Evolutionary conservation across 2,329 filamentous ascomycete species (phyloP).

Genomic region (Trichoderma oligosporum): DNA sequence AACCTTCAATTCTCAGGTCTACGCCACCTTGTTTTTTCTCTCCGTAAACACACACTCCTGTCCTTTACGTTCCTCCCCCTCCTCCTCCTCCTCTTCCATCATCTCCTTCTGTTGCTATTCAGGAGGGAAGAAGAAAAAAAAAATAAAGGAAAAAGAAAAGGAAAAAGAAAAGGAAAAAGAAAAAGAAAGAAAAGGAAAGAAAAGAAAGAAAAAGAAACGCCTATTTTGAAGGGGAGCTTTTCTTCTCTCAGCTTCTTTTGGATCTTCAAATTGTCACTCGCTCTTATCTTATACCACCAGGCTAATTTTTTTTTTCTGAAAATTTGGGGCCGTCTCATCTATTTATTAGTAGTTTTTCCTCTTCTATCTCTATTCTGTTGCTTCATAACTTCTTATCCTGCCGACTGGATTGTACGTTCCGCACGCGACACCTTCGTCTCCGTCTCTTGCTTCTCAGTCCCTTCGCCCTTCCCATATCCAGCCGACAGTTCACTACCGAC

Average conservation of each 20-base stretch:
- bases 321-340: not conserved
- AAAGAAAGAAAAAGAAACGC: not conserved
- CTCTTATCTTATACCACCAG: slow-evolving; percentile 1
- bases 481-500: not conserved
- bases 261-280: slow-evolving; percentile 1
- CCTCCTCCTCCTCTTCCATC: not conserved
- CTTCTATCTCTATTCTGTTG: not conserved
- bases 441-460: not conserved
- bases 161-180: not conserved
- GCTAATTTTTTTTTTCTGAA: not conserved
- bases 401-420: not conserved
- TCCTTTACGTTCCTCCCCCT: not conserved
- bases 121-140: not conserved
- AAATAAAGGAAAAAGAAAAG: not conserved
- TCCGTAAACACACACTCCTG: not conserved
- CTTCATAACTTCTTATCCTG: not conserved
- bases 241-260: slow-evolving; percentile 5
- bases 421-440: slow-evolving; percentile 9
- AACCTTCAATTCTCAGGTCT: slow-evolving; percentile 8
- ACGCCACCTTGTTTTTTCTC: slow-evolving; percentile 14
- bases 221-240: not conserved
- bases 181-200: not conserved
- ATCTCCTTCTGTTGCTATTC: not conserved
- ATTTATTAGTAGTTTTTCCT: not conserved
- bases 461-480: not conserved